Percentiles rank a stretch among this genome's conserved stretches.
phyloP scores from a whole-genome alignment of 75 land plant genomes.

The Picea glauca region DNA sequence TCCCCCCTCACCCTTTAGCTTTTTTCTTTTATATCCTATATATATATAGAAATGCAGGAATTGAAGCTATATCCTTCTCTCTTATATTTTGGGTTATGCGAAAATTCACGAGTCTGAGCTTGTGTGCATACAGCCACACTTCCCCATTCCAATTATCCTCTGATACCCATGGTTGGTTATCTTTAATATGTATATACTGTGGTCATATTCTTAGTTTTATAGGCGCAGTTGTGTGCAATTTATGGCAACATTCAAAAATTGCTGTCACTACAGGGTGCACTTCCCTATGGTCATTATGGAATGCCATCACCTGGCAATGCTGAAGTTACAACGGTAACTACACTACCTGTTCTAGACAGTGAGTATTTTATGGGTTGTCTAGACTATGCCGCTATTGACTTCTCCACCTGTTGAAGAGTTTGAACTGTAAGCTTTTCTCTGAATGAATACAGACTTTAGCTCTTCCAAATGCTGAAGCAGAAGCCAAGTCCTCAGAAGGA shows the following conservation, averaged over 20 bases:
- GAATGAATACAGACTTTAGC: conserved; percentile 17
- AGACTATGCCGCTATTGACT: background rate
- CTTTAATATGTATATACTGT: background rate
- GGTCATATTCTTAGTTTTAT: background rate
- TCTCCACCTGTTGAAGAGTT: background rate
- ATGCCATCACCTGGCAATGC: conserved; percentile 19
- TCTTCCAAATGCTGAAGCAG: conserved; percentile 29
- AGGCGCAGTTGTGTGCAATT: background rate
- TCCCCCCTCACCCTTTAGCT: background rate
- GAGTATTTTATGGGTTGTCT: conserved; percentile 11
- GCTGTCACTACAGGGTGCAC: conserved; percentile 16
- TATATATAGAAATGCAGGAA: background rate
- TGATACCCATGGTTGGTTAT: background rate
- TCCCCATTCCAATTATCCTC: background rate
- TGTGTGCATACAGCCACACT: background rate
- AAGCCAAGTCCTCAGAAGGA: conserved; percentile 46
- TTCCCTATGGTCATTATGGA: conserved; percentile 47
- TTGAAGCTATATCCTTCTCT: background rate
- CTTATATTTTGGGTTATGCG: background rate
- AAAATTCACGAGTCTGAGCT: background rate
- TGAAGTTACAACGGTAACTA: conserved; percentile 19
- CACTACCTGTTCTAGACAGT: conserved; percentile 13
- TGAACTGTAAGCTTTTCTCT: background rate
- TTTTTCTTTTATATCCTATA: background rate
- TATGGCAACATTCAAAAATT: background rate